A percentile compares a stretch with the other conserved stretches of the same genome.
Evolutionary conservation across 371 early-diverging fungal genomes (phyloP).

Genomic region (Catenaria anguillulae): DNA sequence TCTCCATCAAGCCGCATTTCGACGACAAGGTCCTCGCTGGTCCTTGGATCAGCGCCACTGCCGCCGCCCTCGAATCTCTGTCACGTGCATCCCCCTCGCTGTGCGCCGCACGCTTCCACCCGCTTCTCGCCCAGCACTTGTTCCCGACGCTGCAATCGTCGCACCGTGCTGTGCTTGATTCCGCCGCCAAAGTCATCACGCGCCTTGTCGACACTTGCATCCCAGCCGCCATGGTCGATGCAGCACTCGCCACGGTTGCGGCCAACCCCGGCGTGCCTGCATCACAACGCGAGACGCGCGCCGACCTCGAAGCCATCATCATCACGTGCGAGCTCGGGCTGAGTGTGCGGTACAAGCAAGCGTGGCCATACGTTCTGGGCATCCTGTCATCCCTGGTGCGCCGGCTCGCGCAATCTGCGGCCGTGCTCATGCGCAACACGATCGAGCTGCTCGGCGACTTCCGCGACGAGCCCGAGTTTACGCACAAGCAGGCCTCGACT

Average conservation of each 20-base stretch:
- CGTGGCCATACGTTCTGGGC: conserved; percentile 65
- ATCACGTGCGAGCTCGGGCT: conserved; percentile 38
- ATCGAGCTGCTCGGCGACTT: conserved; percentile 54
- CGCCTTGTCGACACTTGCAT: conserved; percentile 53
- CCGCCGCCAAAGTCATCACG: conserved; percentile 47
- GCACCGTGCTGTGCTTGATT: conserved; percentile 34
- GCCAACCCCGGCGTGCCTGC: conserved; percentile 12
- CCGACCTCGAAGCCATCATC: conserved; percentile 33
- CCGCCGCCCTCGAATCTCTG: conserved; percentile 43
- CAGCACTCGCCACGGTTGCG: conserved; percentile 24
- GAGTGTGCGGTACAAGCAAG: conserved; percentile 56
- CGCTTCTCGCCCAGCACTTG: conserved; percentile 44
- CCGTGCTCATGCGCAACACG: conserved; percentile 44
- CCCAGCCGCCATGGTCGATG: conserved; percentile 44
- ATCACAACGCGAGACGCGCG: conserved; percentile 11
- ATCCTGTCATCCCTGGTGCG: conserved; percentile 61
- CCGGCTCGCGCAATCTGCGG: conserved; percentile 46
- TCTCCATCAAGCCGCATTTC: conserved; percentile 65
- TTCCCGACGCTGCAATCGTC: conserved; percentile 60
- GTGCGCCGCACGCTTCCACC: conserved; percentile 39
- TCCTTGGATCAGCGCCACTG: conserved; percentile 70
- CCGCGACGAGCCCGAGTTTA: conserved; percentile 64
- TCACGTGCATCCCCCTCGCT: conserved; percentile 24
- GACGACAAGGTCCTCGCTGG: conserved; percentile 65
- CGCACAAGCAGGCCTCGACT: conserved; percentile 69